Evolutionary conservation across 345 rosid species (phyloP), one percentile per base, ranked within the genome.

Genomic region (Gossypium herbaceum): DNA sequence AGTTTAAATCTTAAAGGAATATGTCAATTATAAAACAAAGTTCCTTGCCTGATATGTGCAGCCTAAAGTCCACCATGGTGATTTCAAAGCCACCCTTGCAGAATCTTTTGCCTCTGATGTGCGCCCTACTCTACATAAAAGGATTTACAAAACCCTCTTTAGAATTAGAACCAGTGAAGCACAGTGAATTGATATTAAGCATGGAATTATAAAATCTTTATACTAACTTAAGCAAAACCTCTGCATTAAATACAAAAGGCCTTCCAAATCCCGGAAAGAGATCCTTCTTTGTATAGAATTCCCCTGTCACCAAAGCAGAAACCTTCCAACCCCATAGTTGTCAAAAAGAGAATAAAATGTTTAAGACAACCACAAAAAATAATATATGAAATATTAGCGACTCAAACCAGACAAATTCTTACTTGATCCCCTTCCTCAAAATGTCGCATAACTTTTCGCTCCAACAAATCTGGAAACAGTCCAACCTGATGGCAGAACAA

Each of bases 21-120:
- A 39, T 22, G n/a, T 19, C 29, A 39, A 39, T 25, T 19, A 68
- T 63, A 43, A 65, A 64, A 41, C n/a, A 54, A 70, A 22, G 80
- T 27, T 50, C 2, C 81, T 45, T 89, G 78, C 97, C 88, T 88
- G 79, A 52, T 92, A 92, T 45, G 88, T 61, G 77, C 93, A 92
- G 70, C 97, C 97, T 80, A 92, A 79, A 9, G 94, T 94, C 97
- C 96, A 94, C 97, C 96, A 94, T 52, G 97, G 97, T 59, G 93
- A 90, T 83, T 86, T 92, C 68, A 94, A 75, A 75, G 94, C 91
- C 56, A 86, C 91, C 86, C 98, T 89, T 27, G 97, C 96, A 4
- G 98, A 85, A 55, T 92, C 97, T 84, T 94, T 92, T 68, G 96
- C 97, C 80, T 94, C 98, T 11, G 90, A 82, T 47, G 64, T 74